Evolutionary conservation across 192 early-diverging fungal species (phyloP).

Genomic region (Backusella tarrabulga): DNA sequence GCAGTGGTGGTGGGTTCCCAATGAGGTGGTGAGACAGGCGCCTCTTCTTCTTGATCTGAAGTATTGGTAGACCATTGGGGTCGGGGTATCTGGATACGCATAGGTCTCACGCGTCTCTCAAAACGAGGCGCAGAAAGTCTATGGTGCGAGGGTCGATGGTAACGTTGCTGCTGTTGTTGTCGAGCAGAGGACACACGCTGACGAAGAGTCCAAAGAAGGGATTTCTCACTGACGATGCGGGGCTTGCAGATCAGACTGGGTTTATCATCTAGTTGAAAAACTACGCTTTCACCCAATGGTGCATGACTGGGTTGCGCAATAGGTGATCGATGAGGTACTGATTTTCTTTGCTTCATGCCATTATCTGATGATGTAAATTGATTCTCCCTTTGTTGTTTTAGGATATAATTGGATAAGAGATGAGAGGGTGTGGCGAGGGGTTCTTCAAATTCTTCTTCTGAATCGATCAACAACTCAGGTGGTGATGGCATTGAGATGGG

Average conservation of each 20-base stretch:
- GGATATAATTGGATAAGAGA: neutral
- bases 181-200: conserved; percentile 20
- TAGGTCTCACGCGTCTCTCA: conserved; percentile 13
- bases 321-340: conserved; percentile 33
- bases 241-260: neutral
- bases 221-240: conserved; percentile 21
- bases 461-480: conserved; percentile 28
- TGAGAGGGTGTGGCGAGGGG: neutral
- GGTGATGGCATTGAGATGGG: conserved; percentile 18
- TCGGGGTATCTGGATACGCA: conserved; percentile 20
- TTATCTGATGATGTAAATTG: neutral
- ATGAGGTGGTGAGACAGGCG: neutral
- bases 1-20: neutral
- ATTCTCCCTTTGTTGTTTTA: neutral
- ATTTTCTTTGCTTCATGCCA: conserved; percentile 20
- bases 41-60: conserved; percentile 3
- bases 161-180: neutral
- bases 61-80: neutral
- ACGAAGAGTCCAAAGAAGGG: conserved; percentile 21
- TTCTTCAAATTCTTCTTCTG: conserved; percentile 31
- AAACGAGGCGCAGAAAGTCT: conserved; percentile 10
- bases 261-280: neutral
- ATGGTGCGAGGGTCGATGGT: neutral
- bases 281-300: neutral
- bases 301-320: neutral